Base-by-base conservation (phyloP, 2,329 filamentous ascomycete species). In the Aspergillus intermedius region DNA sequence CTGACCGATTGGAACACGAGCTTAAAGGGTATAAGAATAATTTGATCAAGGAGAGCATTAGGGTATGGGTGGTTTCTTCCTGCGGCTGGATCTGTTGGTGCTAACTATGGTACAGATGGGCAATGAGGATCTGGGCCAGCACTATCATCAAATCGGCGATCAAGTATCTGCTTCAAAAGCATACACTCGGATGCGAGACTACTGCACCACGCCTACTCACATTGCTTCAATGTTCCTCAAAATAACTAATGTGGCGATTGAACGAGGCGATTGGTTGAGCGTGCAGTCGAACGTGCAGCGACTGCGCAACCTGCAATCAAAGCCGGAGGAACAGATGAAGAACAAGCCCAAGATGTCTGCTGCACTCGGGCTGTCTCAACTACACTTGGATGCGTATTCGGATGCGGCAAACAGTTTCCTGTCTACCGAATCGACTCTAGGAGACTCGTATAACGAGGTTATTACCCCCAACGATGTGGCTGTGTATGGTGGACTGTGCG, bases 21-120 rank as follows among this genome's bases (percentile, higher is more conserved):
- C 76, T 98, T 17, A 91, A 90, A 67, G 86, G 85, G 1, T 97
- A 97, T 70, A 95, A 93, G 71, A 95, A 96, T 65, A 98, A 97
- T 61, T 73, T 97, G 40, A 90, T 98, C 60, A 95, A 96, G 66
- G 93, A 98, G 72, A 96, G 90, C 72, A 95, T 97, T 61, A 74
- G 91, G 58, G 90, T 94, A 76, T 49, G 79, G 62, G 37, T 47
- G 28, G 28, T 4, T 37, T 17, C 21, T 22, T 41, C 32, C 5
- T 10, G 45, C 28, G 3, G 1, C 28, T 40, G 3, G 2, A 23
- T 13, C 8, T 40, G 12, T 25, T 42, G 49, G 44, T 49, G 44
- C 50, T 59, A 23, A 55, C 46, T 44, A 37, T 15, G 10, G 25
- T 41, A 15, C 58, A 95, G 88, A 96, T 97, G 83, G 91, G 89